Conservation (phyloP, 2,329 filamentous ascomycete genomes). For the Mycosphaerella sp. region DNA sequence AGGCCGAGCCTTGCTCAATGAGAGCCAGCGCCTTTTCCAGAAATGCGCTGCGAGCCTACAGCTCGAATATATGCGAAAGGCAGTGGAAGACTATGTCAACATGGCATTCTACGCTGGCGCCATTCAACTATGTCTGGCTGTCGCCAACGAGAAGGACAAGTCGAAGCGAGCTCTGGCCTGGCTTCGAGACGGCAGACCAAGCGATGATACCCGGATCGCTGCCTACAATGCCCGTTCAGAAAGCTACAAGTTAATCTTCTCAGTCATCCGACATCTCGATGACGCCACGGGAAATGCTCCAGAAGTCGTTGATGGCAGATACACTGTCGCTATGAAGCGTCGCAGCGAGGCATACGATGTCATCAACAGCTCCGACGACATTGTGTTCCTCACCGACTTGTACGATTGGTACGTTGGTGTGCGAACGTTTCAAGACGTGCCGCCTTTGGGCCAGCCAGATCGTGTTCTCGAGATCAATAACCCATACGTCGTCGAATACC, state of each 20-base stretch:
- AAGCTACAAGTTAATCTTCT: slow-evolving; percentile 83
- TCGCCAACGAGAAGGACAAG: slow-evolving; percentile 77
- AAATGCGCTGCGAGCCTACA: slow-evolving; percentile 79
- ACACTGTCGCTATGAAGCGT: slow-evolving; percentile 68
- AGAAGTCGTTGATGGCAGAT: slow-evolving; percentile 68
- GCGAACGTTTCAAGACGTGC: slow-evolving; percentile 41
- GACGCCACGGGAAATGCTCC: slow-evolving; percentile 60
- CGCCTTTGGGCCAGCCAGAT: slow-evolving; percentile 70
- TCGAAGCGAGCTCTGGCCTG: slow-evolving; percentile 79
- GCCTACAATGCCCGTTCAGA: slow-evolving; percentile 65
- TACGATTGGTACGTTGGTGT: slow-evolving; percentile 77
- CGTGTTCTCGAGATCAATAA: slow-evolving; percentile 79
- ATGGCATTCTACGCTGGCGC: slow-evolving; percentile 88
- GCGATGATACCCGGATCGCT: slow-evolving; percentile 60
- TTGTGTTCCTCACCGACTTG: slow-evolving; percentile 92
- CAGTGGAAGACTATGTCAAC: slow-evolving; percentile 69
- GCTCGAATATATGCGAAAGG: slow-evolving; percentile 65
- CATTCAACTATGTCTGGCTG: slow-evolving; percentile 76
- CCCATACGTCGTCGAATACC: slow-evolving; percentile 76
- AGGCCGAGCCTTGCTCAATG: slow-evolving; percentile 73
- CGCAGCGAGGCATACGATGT: slow-evolving; percentile 83
- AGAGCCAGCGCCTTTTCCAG: slow-evolving; percentile 81
- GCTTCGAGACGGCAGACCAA: slow-evolving; percentile 75
- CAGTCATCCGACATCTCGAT: slow-evolving; percentile 73
- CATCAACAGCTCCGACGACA: slow-evolving; percentile 79